phyloP scores from a whole-genome alignment of 805 yeast genomes.

The Suhomyces canberraensis region DNA sequence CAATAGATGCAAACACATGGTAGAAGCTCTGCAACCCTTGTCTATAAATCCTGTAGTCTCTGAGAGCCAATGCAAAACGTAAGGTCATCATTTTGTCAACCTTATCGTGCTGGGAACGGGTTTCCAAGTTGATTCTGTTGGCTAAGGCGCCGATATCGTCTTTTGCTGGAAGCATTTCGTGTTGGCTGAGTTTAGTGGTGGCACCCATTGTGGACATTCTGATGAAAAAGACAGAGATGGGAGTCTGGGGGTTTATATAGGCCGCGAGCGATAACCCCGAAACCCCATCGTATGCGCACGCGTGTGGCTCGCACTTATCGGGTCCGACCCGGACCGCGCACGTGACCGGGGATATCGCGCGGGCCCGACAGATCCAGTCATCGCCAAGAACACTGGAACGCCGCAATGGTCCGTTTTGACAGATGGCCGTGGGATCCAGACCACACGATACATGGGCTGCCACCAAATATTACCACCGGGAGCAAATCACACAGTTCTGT shows the following conservation, averaged over 20 bases:
- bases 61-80: constrained; percentile 69
- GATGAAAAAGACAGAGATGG: too few relatives aligned
- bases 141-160: constrained; percentile 81
- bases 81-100: constrained; percentile 67
- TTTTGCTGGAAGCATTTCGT: constrained; percentile 69
- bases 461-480: too few relatives aligned
- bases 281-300: neutral
- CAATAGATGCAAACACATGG: constrained; percentile 66
- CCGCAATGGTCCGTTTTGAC: too few relatives aligned
- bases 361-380: too few relatives aligned
- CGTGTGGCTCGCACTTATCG: neutral
- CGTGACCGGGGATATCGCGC: too few relatives aligned
- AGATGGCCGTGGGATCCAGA: too few relatives aligned
- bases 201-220: constrained; percentile 13
- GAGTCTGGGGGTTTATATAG: too few relatives aligned
- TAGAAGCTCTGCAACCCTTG: constrained; percentile 77
- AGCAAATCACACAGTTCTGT: too few relatives aligned
- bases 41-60: constrained; percentile 73
- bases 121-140: constrained; percentile 72
- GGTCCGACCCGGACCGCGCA: too few relatives aligned
- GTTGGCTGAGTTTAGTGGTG: constrained; percentile 32
- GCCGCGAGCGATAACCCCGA: neutral
- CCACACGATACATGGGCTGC: too few relatives aligned
- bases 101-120: constrained; percentile 62
- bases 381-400: too few relatives aligned